Conservation (phyloP, 331 rosid genomes). For the Acacia concinna region DNA sequence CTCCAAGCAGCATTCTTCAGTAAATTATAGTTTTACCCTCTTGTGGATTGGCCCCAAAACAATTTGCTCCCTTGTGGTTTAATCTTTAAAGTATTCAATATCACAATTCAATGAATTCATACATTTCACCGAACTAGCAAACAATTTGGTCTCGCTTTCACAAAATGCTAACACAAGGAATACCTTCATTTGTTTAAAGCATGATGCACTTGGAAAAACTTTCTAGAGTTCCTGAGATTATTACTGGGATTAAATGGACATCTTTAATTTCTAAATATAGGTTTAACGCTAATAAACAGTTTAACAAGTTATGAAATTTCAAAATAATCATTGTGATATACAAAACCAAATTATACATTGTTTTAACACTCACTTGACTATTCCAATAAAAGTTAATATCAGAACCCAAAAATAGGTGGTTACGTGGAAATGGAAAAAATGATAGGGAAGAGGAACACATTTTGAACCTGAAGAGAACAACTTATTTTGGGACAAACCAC, state of each 20-base stretch:
- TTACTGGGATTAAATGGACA: not conserved
- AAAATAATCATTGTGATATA: not conserved
- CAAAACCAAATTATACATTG: not conserved
- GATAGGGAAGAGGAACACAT: not conserved
- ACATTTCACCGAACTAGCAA: not conserved
- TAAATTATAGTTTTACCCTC: not conserved
- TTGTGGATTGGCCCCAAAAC: not conserved
- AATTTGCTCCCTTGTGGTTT: not conserved
- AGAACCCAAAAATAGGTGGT: not conserved
- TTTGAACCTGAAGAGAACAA: not conserved
- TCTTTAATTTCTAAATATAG: not conserved
- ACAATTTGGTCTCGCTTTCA: not conserved
- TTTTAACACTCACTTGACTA: not conserved
- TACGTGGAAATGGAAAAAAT: not conserved
- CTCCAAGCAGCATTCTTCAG: conserved; percentile 2
- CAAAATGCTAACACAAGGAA: not conserved
- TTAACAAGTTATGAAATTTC: not conserved
- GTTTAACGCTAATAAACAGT: not conserved
- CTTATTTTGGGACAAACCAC: not conserved
- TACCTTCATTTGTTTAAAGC: not conserved
- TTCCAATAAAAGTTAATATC: not conserved
- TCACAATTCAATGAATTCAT: not conserved
- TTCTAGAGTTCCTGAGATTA: not conserved
- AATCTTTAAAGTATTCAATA: not conserved
- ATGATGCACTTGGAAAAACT: not conserved